Percentiles rank a stretch among this genome's conserved stretches.
Conservation (phyloP, 2,329 filamentous ascomycete species). For the Apiospora marii region DNA sequence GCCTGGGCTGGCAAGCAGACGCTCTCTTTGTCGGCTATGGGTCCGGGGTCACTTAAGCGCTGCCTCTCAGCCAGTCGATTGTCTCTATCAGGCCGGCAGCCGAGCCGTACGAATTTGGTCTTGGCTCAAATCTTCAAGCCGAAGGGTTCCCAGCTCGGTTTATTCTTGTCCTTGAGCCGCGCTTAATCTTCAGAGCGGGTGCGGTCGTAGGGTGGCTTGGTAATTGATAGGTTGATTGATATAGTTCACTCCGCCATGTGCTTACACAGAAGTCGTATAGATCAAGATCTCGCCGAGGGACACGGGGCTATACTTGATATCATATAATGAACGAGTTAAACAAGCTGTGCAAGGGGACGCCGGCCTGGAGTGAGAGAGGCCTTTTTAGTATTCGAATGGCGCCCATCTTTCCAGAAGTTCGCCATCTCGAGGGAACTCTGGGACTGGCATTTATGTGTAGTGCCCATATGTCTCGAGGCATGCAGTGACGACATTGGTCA, state of each 20-base stretch:
- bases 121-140: neutral
- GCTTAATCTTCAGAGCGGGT: constrained; percentile 15
- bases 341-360: constrained; percentile 36
- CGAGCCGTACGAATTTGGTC: constrained; percentile 1
- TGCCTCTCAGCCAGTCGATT: constrained; percentile 39
- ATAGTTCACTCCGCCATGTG: constrained; percentile 17
- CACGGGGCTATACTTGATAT: neutral
- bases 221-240: constrained; percentile 12
- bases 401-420: constrained; percentile 37
- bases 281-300: constrained; percentile 12
- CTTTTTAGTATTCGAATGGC: constrained; percentile 31
- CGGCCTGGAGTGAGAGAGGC: constrained; percentile 33
- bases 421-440: constrained; percentile 29
- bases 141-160: neutral
- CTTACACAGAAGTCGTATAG: constrained; percentile 21
- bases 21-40: constrained; percentile 37
- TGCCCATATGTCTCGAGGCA: constrained; percentile 9
- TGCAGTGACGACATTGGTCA: constrained; percentile 23
- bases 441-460: constrained; percentile 28
- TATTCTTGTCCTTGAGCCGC: constrained; percentile 11
- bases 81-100: constrained; percentile 29
- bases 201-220: neutral
- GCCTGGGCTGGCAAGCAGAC: constrained; percentile 29
- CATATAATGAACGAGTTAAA: neutral
- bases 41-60: constrained; percentile 39